Base-by-base conservation (phyloP, 129 eudicot species). In the Logfia minima region DNA sequence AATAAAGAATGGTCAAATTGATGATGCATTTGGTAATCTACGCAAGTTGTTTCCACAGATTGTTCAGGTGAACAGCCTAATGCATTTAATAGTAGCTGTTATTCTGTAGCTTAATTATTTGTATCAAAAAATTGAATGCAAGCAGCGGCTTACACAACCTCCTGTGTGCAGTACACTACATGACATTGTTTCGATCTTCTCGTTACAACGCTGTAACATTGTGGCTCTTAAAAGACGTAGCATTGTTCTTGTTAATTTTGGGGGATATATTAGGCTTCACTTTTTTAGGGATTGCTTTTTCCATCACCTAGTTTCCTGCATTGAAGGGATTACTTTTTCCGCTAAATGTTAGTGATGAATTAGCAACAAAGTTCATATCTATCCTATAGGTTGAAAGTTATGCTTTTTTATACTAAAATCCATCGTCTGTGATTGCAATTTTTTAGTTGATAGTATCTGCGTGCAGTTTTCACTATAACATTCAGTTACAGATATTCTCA, bases 1-100 rank as follows among this genome's bases (percentile, higher is more conserved):
- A 68, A 91, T 94, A 60, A 85, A 83, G 83, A 76, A 75, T 61
- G 99, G 99, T 71, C 71, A 91, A 58, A 94, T 94, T 77, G 97
- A 89, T 86, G 92, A 84, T 31, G 86, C 92, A 3, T 80, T 94
- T 65, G 63, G 75, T 70, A 87, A 85, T 67, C 96, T 94, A 58
- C 87, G 68, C 2, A 82, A 89, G 19, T 81, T 85, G 86, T 91
- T 87, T 86, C 99, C 99, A 28, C 85, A 81, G 81, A 88, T 78
- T 77, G 80, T 94, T 74, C 86, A 91, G 97, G 98, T 94, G 70
- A 75, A 64, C 19, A 60, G 61, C 81, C 74, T 52, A 41, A 63
- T 69, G 29, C 64, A 35, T 72, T 71, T 41, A 28, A 43, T 62
- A 45, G 13, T 79, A n/a, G 53, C 53, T 78, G 45, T 56, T 37